phyloP scores from a whole-genome alignment of 2,329 filamentous ascomycete species.

The Aspergillus arachidicola region DNA sequence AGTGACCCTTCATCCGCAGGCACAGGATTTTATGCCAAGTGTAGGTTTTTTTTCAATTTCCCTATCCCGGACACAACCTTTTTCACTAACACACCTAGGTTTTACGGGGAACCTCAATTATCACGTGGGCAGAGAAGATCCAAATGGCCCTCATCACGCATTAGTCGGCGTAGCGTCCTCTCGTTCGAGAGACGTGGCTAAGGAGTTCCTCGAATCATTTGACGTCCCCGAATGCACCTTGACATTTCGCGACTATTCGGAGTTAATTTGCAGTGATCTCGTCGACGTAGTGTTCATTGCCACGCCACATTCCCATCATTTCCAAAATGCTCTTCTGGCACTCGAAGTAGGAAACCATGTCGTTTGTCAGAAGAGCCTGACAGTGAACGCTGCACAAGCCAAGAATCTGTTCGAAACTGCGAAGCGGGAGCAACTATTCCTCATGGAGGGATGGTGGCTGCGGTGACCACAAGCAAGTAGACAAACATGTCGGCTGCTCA shows the following conservation, averaged over 20 bases:
- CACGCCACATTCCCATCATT: conserved; percentile 83
- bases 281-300: conserved; percentile 82
- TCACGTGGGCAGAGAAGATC: neutral
- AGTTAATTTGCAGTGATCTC: conserved; percentile 71
- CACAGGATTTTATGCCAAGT: neutral
- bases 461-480: conserved; percentile 60
- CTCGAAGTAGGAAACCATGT: conserved; percentile 78
- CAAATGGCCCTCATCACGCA: neutral
- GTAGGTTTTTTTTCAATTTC: neutral
- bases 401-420: conserved; percentile 68
- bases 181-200: neutral
- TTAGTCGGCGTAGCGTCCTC: neutral
- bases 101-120: neutral
- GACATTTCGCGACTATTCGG: conserved; percentile 72
- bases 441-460: conserved; percentile 84
- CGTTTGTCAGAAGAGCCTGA: conserved; percentile 81
- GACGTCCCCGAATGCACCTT: conserved; percentile 42
- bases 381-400: conserved; percentile 72
- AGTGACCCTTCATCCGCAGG: neutral
- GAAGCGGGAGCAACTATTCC: conserved; percentile 66
- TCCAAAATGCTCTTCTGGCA: conserved; percentile 78
- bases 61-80: neutral
- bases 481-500: conserved; percentile 63
- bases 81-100: neutral
- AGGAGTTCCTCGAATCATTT: neutral